Conservation (phyloP, 2,329 filamentous ascomycete species). For the Fusarium tjaetaba region DNA sequence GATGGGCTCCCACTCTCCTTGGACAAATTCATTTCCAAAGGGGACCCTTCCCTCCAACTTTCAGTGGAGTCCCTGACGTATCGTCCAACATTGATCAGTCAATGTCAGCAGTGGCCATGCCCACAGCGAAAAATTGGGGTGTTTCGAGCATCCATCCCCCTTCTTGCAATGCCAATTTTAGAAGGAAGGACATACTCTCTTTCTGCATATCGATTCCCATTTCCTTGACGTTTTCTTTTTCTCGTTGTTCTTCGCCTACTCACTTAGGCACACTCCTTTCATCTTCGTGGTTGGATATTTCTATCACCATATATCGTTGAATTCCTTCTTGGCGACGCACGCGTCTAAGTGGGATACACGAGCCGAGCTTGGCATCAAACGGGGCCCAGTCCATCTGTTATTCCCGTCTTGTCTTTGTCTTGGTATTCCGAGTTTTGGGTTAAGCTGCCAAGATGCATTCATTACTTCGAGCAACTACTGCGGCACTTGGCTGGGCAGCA, state of each 20-base stretch:
- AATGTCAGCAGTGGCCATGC: conserved; percentile 14
- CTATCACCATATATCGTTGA: conserved; percentile 12
- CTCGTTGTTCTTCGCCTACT: background rate
- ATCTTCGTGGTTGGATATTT: conserved; percentile 5
- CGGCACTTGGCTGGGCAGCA: conserved; percentile 25
- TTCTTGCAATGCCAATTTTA: conserved; percentile 13
- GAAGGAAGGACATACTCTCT: background rate
- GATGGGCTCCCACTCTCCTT: conserved; percentile 13
- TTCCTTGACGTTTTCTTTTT: background rate
- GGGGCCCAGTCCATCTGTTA: conserved; percentile 6
- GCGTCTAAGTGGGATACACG: conserved; percentile 25
- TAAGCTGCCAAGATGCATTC: conserved; percentile 32
- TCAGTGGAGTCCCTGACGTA: conserved; percentile 30
- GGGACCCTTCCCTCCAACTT: conserved; percentile 6
- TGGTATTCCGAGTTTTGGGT: conserved; percentile 7
- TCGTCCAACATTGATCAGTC: background rate
- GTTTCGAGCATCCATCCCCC: conserved; percentile 8
- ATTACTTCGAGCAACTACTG: conserved; percentile 24
- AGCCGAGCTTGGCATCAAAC: conserved; percentile 9
- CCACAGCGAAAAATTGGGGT: conserved; percentile 13
- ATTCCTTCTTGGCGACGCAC: conserved; percentile 7
- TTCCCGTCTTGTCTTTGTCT: conserved; percentile 12
- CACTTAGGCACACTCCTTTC: conserved; percentile 1
- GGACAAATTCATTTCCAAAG: conserved; percentile 29
- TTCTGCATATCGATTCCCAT: background rate